Evolutionary conservation across 768 basidiomycete genomes (phyloP), one percentile per base, ranked within the genome.

Genomic region (Pholiota molesta): DNA sequence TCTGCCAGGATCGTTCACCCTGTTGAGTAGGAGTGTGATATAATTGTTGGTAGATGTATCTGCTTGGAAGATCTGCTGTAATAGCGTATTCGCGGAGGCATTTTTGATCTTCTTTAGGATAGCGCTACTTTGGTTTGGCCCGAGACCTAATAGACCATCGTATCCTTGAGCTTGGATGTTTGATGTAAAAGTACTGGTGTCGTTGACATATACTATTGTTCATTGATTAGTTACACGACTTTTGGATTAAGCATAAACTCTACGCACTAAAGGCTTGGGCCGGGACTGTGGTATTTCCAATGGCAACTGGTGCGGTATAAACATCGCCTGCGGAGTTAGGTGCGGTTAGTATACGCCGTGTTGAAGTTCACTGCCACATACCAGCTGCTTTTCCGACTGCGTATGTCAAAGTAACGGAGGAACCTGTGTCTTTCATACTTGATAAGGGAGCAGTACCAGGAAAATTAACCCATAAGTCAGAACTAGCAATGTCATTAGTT

Each of bases 391-490:
- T 77, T 44, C 91, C 91, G 23, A 92, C 83, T 8, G 91, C 91
- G 65, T 92, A 93, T 7, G 79, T 74, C 19, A 93, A 72, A 1
- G 83, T 82, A 14, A 86, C 72, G 10, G 79, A 70, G 55, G 83
- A 79, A 13, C 89, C 89, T 0, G 85, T 79, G 65, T 88, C 84
- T 47, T 76, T 81, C 37, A 85, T 76, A 28, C 29, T 45, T 16
- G 66, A 57, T 26, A 73, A 71, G 7, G 88, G 79, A 19, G 83
- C 80, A 45, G 73, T 68, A 6, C 77, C 73, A 19, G 73, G 76
- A 61, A 83, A 83, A 44, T 77, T 77, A 9, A 90, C 89, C 91
- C 91, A 93, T 39, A 93, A 73, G 72, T 93, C 91, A 40, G 90
- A 88, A 66, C 91, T 92, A 62, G 35, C 33, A 19, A 26, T 11